Percentiles rank a stretch among this genome's conserved stretches.
Conservation (phyloP, 176 grass and related monocot genomes). For the Aechmea fasciata region DNA sequence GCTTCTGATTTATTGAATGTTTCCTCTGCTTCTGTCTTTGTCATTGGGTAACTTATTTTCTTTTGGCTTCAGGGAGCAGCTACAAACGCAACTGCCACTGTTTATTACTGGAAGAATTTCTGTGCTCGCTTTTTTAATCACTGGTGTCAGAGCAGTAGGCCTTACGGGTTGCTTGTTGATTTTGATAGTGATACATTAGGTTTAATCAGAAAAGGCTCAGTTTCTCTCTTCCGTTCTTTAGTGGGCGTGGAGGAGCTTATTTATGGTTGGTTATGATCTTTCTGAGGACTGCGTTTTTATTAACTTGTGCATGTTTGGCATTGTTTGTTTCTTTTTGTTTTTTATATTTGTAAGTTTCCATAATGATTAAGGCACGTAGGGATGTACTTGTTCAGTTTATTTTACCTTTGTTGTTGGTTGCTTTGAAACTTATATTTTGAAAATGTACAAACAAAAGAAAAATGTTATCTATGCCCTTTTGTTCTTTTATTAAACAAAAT, state of each 20-base stretch:
- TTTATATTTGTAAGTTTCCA: neutral
- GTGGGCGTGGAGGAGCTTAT: constrained; percentile 65
- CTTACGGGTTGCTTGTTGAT: constrained; percentile 84
- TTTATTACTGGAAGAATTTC: constrained; percentile 83
- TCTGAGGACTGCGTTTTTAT: no score
- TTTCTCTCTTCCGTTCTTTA: constrained; percentile 85
- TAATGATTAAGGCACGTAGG: no score
- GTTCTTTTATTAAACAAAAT: no score
- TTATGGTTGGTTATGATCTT: constrained; percentile 36
- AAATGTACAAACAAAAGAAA: no score
- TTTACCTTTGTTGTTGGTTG: no score
- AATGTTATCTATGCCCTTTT: no score
- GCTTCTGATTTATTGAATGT: neutral
- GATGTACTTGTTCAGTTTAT: no score
- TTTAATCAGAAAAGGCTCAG: constrained; percentile 76
- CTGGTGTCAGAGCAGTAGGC: constrained; percentile 58
- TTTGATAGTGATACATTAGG: constrained; percentile 51
- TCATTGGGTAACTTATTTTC: constrained; percentile 16
- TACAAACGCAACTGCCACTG: constrained; percentile 36
- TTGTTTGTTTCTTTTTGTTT: constrained; percentile 3
- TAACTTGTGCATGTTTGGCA: neutral
- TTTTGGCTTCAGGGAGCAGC: constrained; percentile 52
- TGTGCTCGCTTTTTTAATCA: constrained; percentile 65
- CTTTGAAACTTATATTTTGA: no score
- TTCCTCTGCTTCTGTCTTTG: neutral